phyloP scores from a whole-genome alignment of 2,329 filamentous ascomycete genomes.

The Triangularia verruculosa region DNA sequence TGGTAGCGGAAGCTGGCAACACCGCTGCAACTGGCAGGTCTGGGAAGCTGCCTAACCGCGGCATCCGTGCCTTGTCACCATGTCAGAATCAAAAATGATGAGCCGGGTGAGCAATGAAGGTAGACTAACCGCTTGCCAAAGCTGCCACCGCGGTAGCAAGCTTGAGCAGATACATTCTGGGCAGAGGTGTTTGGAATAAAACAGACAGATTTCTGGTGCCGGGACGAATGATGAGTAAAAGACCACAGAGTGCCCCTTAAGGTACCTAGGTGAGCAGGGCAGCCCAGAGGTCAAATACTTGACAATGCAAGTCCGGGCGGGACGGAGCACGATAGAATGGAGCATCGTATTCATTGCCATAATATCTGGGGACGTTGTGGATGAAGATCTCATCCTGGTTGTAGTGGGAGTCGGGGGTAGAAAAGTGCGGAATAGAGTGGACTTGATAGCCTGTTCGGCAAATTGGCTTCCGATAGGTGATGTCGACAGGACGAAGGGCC shows the following conservation, averaged over 20 bases:
- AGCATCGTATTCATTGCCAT: neutral
- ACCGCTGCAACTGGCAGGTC: conserved; percentile 36
- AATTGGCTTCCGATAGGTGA: conserved; percentile 14
- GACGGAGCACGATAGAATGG: conserved; percentile 3
- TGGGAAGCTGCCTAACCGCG: conserved; percentile 29
- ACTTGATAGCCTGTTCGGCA: conserved; percentile 28
- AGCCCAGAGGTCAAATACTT: neutral
- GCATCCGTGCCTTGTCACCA: conserved; percentile 15
- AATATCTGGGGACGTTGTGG: neutral
- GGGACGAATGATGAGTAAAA: no score
- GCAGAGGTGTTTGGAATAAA: neutral
- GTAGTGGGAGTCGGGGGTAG: conserved; percentile 2
- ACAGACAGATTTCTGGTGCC: neutral
- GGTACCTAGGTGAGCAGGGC: neutral
- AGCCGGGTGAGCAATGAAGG: neutral
- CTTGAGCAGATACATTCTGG: conserved; percentile 24
- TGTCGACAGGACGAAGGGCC: neutral
- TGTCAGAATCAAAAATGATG: neutral
- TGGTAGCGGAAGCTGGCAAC: conserved; percentile 35
- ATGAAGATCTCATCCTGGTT: conserved; percentile 10
- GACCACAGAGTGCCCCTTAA: neutral
- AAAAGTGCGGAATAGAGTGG: conserved; percentile 14
- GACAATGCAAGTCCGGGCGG: conserved; percentile 8
- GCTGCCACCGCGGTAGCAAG: conserved; percentile 14
- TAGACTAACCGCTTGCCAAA: conserved; percentile 21